Conservation (phyloP, 257 asterid genomes). For the Handroanthus guayacan region DNA sequence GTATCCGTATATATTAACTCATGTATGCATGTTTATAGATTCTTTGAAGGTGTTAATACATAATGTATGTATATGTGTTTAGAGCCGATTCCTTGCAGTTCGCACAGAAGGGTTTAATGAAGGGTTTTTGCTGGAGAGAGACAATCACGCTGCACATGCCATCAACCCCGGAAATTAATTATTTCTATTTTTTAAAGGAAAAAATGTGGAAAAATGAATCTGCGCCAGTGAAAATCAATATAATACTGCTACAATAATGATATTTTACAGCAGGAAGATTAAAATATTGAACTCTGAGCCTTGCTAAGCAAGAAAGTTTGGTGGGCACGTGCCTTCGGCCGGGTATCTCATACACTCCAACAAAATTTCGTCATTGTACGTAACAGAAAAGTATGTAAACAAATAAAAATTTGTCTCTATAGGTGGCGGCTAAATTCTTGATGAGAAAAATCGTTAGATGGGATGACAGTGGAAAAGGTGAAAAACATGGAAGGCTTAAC, state of each 20-base stretch:
- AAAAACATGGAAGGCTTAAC: background rate
- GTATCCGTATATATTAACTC: constrained; percentile 4
- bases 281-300: constrained; percentile 29
- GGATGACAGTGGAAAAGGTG: background rate
- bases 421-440: background rate
- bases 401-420: background rate
- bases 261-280: constrained; percentile 1
- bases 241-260: background rate
- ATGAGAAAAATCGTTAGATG: background rate
- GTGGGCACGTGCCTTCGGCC: background rate
- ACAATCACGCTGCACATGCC: constrained; percentile 32
- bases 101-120: constrained; percentile 34
- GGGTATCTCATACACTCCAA: background rate
- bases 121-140: constrained; percentile 38
- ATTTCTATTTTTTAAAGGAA: background rate
- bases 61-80: background rate
- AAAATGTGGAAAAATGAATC: background rate
- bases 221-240: background rate
- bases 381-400: background rate
- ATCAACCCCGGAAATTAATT: constrained; percentile 35
- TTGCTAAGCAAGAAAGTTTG: constrained; percentile 48
- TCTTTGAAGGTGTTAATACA: background rate
- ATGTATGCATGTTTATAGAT: background rate
- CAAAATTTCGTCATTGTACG: background rate
- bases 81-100: background rate